phyloP scores from a whole-genome alignment of 2,329 filamentous ascomycete species.

The Ophiobolus disseminans region DNA sequence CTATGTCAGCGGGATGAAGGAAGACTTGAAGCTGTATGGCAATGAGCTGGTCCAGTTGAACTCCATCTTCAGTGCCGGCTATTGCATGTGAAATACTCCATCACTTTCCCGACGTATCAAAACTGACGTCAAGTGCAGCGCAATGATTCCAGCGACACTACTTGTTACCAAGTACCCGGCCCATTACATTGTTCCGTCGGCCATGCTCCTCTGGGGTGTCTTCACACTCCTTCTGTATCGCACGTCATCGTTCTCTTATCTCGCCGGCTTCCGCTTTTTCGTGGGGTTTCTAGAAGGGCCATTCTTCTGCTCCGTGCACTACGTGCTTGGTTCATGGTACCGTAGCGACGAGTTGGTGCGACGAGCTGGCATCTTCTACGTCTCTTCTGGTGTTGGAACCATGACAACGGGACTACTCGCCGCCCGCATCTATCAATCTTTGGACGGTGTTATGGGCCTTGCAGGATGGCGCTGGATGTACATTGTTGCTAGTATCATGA shows the following conservation, averaged over 20 bases:
- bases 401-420: conserved; percentile 20
- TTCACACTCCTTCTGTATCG: too few relatives aligned
- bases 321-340: conserved; percentile 44
- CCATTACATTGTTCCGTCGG: too few relatives aligned
- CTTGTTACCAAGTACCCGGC: too few relatives aligned
- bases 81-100: conserved; percentile 22
- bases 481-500: conserved; percentile 40
- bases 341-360: conserved; percentile 14
- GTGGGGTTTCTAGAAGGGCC: conserved; percentile 41
- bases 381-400: conserved; percentile 21
- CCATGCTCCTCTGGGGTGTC: too few relatives aligned
- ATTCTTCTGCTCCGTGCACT: conserved; percentile 39
- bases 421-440: conserved; percentile 8
- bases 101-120: too few relatives aligned
- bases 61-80: conserved; percentile 21
- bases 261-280: too few relatives aligned
- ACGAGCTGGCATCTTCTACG: conserved; percentile 16
- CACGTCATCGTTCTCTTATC: too few relatives aligned
- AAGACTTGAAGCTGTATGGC: conserved; percentile 23
- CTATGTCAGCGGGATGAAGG: conserved; percentile 30
- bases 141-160: too few relatives aligned
- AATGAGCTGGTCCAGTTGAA: conserved; percentile 23
- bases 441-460: conserved; percentile 24
- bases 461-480: conserved; percentile 44
- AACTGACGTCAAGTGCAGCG: too few relatives aligned